Base-by-base conservation (phyloP, 2,329 filamentous ascomycete species). In the Tolypocladium inflatum region DNA sequence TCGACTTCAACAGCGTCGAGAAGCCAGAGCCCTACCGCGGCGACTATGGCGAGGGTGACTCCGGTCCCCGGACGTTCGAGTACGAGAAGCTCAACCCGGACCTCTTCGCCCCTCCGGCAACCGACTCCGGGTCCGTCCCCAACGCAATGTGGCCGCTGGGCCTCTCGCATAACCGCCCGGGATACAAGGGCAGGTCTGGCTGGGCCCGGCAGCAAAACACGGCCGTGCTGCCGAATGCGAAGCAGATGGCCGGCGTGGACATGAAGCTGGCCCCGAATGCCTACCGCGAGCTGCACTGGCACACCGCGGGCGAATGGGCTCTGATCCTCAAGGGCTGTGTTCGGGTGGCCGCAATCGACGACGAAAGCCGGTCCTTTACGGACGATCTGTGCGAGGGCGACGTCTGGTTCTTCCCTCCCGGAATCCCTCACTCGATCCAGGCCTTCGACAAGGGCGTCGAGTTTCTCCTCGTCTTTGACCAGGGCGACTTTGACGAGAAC, bases 221-320 rank as follows among this genome's bases (percentile, higher is more conserved):
- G 0, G 68, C 68, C 1, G 78, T 81, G 11, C 73, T 85, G 59
- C 82, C 82, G 2, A 59, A 65, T 0, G 74, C 79, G 8, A 78
- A 69, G 4, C 71, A 68, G 17, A 83, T 84, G 78, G 81, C 82
- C 0, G 81, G 80, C 50, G 82, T 84, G 0, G 77, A 84, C 61
- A 84, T 84, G 82, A 76, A 80, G 45, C 73, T 85, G 1, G 76
- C 75, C n/a, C 76, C 80, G 0, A 70, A 80, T 33, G 82, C 79
- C 0, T 86, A 86, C 60, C 78, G 85, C 23, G 84, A 87, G 66
- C 71, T 87, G 26, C 85, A 88, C 62, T 88, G 81, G 81, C 82
- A 85, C 62, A 80, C 77, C 42, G 75, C 78, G 43, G 76, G 71
- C 54, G 73, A 82, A 62, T 82, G 79, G 79, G 73, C 77, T 0